Conservation (phyloP, 441 rosid species). For the Erodium texanum region DNA sequence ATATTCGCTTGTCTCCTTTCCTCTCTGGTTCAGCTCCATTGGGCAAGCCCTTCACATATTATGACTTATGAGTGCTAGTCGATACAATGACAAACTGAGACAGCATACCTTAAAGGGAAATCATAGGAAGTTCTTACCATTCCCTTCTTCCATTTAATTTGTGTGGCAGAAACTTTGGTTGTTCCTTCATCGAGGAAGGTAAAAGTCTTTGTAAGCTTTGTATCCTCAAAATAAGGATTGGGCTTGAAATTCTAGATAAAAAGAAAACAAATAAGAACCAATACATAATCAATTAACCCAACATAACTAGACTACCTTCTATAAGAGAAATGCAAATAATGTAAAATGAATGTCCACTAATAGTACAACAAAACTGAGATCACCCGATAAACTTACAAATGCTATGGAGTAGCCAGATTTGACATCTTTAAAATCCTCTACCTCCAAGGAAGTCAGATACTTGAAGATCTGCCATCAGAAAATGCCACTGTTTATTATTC, state of each 20-base stretch:
- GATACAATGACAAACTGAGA: constrained; percentile 12
- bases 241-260: constrained; percentile 54
- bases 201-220: constrained; percentile 67
- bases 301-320: background rate
- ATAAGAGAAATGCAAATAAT: background rate
- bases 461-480: constrained; percentile 53
- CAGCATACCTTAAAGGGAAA: background rate
- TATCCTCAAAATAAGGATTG: constrained; percentile 83
- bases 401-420: constrained; percentile 89
- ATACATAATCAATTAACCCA: background rate
- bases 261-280: background rate
- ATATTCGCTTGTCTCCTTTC: constrained; percentile 75
- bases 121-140: constrained; percentile 36
- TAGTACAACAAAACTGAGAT: too few relatives aligned
- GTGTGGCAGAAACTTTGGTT: constrained; percentile 67
- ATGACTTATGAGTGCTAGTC: constrained; percentile 14
- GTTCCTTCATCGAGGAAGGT: constrained; percentile 82
- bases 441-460: constrained; percentile 62
- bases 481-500: background rate
- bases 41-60: constrained; percentile 53
- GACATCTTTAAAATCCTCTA: constrained; percentile 90
- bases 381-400: constrained; percentile 47
- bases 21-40: constrained; percentile 80
- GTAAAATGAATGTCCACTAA: background rate
- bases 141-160: constrained; percentile 91